Conservation (phyloP, 768 basidiomycete genomes). For the Lentinula detonsa region DNA sequence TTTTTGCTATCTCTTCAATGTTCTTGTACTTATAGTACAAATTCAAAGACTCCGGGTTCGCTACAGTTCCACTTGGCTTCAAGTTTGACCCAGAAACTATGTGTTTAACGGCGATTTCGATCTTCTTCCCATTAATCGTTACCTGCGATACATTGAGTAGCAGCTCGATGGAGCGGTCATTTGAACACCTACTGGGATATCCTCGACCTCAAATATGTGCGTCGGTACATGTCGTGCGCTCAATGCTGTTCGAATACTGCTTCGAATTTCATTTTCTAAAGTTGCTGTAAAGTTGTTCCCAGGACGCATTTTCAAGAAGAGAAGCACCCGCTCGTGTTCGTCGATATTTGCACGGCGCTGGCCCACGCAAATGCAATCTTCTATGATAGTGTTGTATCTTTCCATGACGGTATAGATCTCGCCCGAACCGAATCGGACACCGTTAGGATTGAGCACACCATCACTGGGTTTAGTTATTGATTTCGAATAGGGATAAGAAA, state of each 20-base stretch:
- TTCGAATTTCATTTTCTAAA: slow-evolving; percentile 45
- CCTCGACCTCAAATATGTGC: slow-evolving; percentile 55
- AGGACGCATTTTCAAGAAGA: slow-evolving; percentile 64
- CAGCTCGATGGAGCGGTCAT: neutral
- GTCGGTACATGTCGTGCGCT: slow-evolving; percentile 75
- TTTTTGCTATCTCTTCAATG: slow-evolving; percentile 24
- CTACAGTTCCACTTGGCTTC: slow-evolving; percentile 68
- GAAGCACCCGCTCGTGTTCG: slow-evolving; percentile 66
- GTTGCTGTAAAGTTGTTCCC: slow-evolving; percentile 36
- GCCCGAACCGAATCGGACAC: slow-evolving; percentile 75
- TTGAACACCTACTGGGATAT: slow-evolving; percentile 54
- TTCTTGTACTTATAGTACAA: slow-evolving; percentile 60
- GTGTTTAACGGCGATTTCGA: slow-evolving; percentile 75
- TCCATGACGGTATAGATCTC: slow-evolving; percentile 77
- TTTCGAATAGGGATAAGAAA: neutral
- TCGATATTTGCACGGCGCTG: slow-evolving; percentile 51
- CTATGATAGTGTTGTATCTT: slow-evolving; percentile 44
- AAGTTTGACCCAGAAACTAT: slow-evolving; percentile 56
- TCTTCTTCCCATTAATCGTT: slow-evolving; percentile 73
- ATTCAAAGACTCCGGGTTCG: slow-evolving; percentile 62
- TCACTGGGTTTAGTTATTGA: slow-evolving; percentile 33
- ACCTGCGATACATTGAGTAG: slow-evolving; percentile 34
- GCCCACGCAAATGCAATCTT: slow-evolving; percentile 72
- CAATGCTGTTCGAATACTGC: slow-evolving; percentile 49
- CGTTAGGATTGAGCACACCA: slow-evolving; percentile 73